Base-by-base conservation (phyloP, 23 red algal genomes). In the Porphyridium purpureum region DNA sequence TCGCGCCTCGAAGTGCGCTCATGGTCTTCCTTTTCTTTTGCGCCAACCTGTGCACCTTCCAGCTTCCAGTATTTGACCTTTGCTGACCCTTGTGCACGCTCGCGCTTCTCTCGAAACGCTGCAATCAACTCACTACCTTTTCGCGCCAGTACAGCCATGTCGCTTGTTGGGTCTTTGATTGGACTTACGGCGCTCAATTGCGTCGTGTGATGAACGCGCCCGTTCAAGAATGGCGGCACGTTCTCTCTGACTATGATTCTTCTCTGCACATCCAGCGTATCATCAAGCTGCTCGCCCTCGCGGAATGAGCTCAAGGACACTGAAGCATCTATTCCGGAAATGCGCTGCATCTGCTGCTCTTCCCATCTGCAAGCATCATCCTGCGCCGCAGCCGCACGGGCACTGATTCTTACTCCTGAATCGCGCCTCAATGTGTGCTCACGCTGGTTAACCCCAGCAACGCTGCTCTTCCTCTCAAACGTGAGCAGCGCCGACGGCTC, bases 151-250 rank as follows among this genome's bases (percentile, higher is more conserved):
- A 76, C 70, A 3, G 64, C 84, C 68, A 93, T 80, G 47, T 93
- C 71, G 40, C 74, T 81, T 4, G 84, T 93, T 1, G 67, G 26
- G 47, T 93, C 84, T n/a, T 80, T 80, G 21, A 93, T 71, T 24
- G 84, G 84, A 8, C 36, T 29, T 3, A 33, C 17, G 17, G 72
- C 67, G 3, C 21, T 27, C 21, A 47, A 25, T 7, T 34, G 68
- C 19, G 46, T 36, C 17, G 25, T 49, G 28, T 23, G 21, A 5
- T 44, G 53, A 4, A 33, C 33, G 47, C 21, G 29, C 33, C 50
- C 74, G 21, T 35, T n/a, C 57, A 88, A 41, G 55, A 88, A 88
- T 4, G 32, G 53, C 0, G 82, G 82, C 19, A 52, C 5, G n/a
- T 64, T 54, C 59, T 88, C 69, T 31, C 76, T 67, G 20, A 88